Conservation (phyloP, 352 stramenopile genomes). For the Thalassiosira livingstoniorum region DNA sequence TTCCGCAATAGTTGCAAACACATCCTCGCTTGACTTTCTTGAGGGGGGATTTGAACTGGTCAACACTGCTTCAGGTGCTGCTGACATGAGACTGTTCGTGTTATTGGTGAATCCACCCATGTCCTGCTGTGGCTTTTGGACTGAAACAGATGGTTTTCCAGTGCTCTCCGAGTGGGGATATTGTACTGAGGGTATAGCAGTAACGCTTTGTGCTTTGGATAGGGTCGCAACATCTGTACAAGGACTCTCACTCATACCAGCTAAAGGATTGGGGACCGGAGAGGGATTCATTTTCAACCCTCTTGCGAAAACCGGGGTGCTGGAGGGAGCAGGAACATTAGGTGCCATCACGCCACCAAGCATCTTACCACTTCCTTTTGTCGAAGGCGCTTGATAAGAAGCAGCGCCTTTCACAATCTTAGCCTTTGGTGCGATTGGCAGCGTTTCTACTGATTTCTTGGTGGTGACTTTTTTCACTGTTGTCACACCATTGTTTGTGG, state of each 20-base stretch:
- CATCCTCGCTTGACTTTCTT: slow-evolving; percentile 34
- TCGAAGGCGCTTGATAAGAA: background rate
- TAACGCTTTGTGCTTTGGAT: no score
- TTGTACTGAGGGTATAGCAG: no score
- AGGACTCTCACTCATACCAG: slow-evolving; percentile 1
- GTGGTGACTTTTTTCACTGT: no score
- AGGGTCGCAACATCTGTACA: background rate
- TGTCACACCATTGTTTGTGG: background rate
- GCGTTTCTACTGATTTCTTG: no score
- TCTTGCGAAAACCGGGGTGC: background rate
- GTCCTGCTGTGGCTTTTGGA: background rate
- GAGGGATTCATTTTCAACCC: slow-evolving; percentile 12
- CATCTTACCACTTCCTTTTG: slow-evolving; percentile 5
- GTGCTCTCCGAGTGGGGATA: no score
- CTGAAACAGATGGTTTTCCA: no score
- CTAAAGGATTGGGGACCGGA: slow-evolving; percentile 36
- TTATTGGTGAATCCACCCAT: background rate
- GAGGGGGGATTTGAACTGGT: slow-evolving; percentile 5
- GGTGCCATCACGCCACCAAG: background rate
- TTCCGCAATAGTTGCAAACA: slow-evolving; percentile 19
- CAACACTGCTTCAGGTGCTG: slow-evolving; percentile 18
- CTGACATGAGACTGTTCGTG: slow-evolving; percentile 35
- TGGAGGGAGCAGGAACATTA: background rate
- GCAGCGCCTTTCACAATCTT: background rate
- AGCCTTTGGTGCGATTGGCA: no score